phyloP scores from a whole-genome alignment of 441 rosid species.

The Jatropha podagrica region DNA sequence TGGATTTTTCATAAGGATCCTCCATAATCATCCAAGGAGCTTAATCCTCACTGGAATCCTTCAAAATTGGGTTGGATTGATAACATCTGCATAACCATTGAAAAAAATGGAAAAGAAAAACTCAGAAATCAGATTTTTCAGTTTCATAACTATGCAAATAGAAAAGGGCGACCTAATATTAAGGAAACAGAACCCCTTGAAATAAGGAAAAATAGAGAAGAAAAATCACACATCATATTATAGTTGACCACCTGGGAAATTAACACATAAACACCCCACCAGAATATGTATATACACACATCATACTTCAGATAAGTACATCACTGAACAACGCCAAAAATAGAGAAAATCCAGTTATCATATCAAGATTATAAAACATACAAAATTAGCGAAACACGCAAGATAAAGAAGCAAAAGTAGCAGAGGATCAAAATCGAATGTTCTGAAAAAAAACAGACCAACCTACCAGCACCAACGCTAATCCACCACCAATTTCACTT shows the following conservation, averaged over 20 bases:
- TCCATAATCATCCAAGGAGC: constrained; percentile 43
- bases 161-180: constrained; percentile 23
- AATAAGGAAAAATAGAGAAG: constrained; percentile 27
- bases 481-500: background rate
- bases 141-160: constrained; percentile 16
- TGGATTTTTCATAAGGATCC: constrained; percentile 38
- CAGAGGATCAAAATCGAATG: background rate
- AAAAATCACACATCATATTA: constrained; percentile 15
- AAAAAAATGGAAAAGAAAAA: background rate
- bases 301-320: background rate
- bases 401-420: background rate
- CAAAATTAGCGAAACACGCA: background rate
- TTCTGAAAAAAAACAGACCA: constrained; percentile 1
- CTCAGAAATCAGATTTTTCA: constrained; percentile 19
- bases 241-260: background rate
- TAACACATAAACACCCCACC: background rate
- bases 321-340: background rate
- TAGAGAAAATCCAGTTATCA: background rate
- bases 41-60: constrained; percentile 40
- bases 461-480: constrained; percentile 2
- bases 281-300: too few species aligned
- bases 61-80: constrained; percentile 22
- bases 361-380: background rate
- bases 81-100: constrained; percentile 26
- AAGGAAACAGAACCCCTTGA: constrained; percentile 41